These are phyloP conservation scores for Lasiosphaeria hispida DNA, from an alignment of 495 filamentous ascomycete species.

Conservation along the genomic window DNA sequence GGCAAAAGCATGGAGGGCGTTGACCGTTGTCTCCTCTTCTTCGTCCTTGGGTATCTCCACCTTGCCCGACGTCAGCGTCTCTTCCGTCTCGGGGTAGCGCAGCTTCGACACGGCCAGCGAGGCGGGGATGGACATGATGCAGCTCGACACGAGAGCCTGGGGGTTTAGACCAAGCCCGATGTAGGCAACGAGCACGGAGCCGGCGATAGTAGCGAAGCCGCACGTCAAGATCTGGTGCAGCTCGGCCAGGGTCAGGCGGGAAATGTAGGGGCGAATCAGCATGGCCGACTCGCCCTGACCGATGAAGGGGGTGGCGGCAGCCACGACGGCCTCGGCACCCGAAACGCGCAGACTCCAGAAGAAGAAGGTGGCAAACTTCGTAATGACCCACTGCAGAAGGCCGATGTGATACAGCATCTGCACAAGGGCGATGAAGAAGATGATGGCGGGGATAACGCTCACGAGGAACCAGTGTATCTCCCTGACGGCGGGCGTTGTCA, in stretches of 20 bases:
- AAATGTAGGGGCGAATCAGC: conserved; percentile 82
- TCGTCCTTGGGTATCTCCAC: conserved; percentile 76
- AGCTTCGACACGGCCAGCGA: conserved; percentile 79
- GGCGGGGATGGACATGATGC: conserved; percentile 90
- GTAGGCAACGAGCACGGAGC: conserved; percentile 77
- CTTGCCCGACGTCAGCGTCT: conserved; percentile 73
- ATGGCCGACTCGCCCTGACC: conserved; percentile 92
- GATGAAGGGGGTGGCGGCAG: conserved; percentile 91
- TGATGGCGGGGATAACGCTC: conserved; percentile 74
- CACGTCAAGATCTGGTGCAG: conserved; percentile 89
- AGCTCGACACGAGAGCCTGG: conserved; percentile 84
- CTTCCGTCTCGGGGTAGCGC: conserved; percentile 83
- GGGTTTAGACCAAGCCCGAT: conserved; percentile 76
- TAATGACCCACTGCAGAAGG: conserved; percentile 81
- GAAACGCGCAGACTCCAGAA: conserved; percentile 88
- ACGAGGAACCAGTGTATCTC: conserved; percentile 63
- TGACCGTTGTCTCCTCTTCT: conserved; percentile 62
- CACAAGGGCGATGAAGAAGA: conserved; percentile 88
- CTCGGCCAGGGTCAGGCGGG: conserved; percentile 78
- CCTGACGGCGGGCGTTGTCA: conserved; percentile 54
- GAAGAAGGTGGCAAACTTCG: conserved; percentile 84
- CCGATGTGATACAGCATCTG: conserved; percentile 77
- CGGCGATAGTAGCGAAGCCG: conserved; percentile 61
- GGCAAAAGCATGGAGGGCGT: conserved; percentile 80
- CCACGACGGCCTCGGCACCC: conserved; percentile 89